Evolutionary conservation across 179 eudicot species (phyloP).

Genomic region (Heliamphora pulchella): DNA sequence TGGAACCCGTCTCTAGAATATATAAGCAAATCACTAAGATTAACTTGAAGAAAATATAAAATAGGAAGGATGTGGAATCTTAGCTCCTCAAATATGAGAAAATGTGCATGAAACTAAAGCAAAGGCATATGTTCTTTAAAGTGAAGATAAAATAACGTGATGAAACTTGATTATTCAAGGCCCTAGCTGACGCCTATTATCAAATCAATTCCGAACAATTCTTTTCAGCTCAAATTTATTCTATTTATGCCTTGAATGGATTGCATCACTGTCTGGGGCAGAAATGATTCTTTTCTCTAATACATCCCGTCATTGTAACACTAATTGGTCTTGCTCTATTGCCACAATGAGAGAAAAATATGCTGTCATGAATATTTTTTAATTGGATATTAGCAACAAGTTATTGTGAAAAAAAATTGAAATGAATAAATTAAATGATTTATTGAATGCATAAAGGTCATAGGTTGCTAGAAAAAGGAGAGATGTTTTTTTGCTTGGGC

Average conservation of each 20-base stretch:
- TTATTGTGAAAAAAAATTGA: background rate
- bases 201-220: background rate
- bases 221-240: background rate
- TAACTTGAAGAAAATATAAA: background rate
- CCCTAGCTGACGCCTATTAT: background rate
- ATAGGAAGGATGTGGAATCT: background rate
- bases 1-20: background rate
- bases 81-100: background rate
- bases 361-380: background rate
- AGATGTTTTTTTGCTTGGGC: background rate
- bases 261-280: background rate
- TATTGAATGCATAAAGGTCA: background rate
- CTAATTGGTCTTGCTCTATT: background rate
- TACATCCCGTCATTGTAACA: background rate
- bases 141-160: background rate
- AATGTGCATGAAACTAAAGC: background rate
- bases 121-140: too few relatives aligned
- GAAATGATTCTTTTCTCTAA: background rate
- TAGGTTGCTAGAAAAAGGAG: slow-evolving; percentile 2
- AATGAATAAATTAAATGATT: background rate
- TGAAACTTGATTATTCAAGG: background rate
- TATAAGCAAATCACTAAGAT: background rate
- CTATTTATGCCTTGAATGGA: background rate
- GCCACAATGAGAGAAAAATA: background rate
- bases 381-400: background rate